phyloP scores from a whole-genome alignment of 2,329 filamentous ascomycete genomes.

The Apiospora hydei region DNA sequence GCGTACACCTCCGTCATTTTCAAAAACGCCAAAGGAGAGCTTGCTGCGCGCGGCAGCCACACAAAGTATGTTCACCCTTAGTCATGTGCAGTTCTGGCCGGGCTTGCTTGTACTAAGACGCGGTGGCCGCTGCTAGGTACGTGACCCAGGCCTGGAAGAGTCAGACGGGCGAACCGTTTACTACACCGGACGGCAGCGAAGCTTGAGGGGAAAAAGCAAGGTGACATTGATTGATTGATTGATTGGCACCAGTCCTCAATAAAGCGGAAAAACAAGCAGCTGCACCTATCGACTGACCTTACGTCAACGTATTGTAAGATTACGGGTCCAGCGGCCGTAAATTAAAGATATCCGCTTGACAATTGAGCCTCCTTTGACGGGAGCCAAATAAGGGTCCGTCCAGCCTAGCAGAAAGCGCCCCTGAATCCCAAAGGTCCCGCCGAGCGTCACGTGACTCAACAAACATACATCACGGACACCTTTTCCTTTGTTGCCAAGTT shows the following conservation, averaged over 20 bases:
- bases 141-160: conserved; percentile 44
- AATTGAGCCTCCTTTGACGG: conserved; percentile 20
- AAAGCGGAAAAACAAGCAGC: neutral
- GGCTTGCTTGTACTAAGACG: conserved; percentile 27
- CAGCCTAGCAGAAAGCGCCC: neutral
- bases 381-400: conserved; percentile 18
- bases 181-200: conserved; percentile 34
- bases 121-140: conserved; percentile 43
- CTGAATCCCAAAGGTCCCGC: conserved; percentile 12
- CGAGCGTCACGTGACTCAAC: conserved; percentile 6
- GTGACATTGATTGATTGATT: neutral
- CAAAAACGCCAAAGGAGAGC: conserved; percentile 63
- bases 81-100: conserved; percentile 29
- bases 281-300: neutral
- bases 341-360: conserved; percentile 12
- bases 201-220: conserved; percentile 30
- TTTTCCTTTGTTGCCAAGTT: conserved; percentile 19
- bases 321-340: conserved; percentile 1
- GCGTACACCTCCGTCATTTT: conserved; percentile 69
- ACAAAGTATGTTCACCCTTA: conserved; percentile 59
- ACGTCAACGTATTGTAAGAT: conserved; percentile 15
- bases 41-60: conserved; percentile 69
- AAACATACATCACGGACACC: conserved; percentile 22
- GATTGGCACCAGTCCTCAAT: neutral
- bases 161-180: conserved; percentile 35